These are phyloP conservation scores for Rhynchosporium graminicola DNA, from an alignment of 2,329 filamentous ascomycete species.

Conservation along the genomic window DNA sequence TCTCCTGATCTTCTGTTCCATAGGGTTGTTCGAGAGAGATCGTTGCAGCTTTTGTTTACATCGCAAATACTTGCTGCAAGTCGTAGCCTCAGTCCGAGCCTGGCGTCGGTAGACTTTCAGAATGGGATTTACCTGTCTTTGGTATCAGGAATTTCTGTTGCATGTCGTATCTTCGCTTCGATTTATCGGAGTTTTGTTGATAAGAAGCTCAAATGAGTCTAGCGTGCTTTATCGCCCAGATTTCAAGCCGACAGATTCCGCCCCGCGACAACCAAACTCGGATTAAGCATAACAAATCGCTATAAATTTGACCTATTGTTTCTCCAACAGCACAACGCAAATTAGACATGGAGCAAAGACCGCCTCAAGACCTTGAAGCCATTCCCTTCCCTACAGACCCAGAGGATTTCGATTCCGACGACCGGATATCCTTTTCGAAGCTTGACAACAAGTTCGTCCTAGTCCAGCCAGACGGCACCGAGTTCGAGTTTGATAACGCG, in stretches of 20 bases:
- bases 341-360: conserved; percentile 32
- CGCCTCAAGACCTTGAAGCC: conserved; percentile 14
- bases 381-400: conserved; percentile 38
- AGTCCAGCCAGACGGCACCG: conserved; percentile 79
- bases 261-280: conserved; percentile 9
- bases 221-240: not conserved
- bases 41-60: no score
- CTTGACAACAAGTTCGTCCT: conserved; percentile 80
- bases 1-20: no score
- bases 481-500: conserved; percentile 78
- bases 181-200: no score
- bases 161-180: not conserved
- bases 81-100: no score
- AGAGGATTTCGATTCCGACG: conserved; percentile 66
- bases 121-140: no score
- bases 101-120: no score
- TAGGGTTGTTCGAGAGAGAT: no score
- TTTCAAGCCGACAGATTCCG: not conserved
- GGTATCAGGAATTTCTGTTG: not conserved
- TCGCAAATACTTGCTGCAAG: no score
- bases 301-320: not conserved
- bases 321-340: not conserved
- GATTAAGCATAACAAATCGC: conserved; percentile 9
- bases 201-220: not conserved
- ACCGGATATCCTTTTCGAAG: conserved; percentile 85